Evolutionary conservation across 805 yeast species (phyloP).

Genomic region (Tanozyma kutaoensis): DNA sequence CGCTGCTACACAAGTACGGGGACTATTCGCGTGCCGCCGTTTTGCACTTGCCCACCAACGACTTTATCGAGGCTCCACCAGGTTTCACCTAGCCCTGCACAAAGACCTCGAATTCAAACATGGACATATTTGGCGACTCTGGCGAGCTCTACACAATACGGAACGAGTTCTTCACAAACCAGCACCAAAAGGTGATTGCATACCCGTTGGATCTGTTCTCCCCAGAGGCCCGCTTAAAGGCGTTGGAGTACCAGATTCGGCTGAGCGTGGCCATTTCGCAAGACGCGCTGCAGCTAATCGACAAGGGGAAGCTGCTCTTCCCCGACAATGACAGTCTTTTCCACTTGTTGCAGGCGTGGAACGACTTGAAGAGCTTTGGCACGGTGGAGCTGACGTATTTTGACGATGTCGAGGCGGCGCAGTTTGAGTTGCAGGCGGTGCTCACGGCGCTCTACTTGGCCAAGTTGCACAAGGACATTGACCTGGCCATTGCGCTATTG

Average conservation of each 20-base stretch:
- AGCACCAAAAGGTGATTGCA: constrained; percentile 30
- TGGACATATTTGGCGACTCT: constrained; percentile 27
- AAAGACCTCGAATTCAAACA: constrained; percentile 3
- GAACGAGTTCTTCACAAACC: constrained; percentile 51
- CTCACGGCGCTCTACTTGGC: constrained; percentile 25
- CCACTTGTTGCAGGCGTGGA: constrained; percentile 26
- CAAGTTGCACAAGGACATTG: constrained; percentile 19
- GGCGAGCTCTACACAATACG: constrained; percentile 42
- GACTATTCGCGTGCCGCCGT: constrained; percentile 58
- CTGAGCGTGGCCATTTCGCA: constrained; percentile 21
- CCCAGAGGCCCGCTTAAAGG: constrained; percentile 21
- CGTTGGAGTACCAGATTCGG: constrained; percentile 27
- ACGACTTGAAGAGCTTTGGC: constrained; percentile 28
- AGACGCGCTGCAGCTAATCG: constrained; percentile 27
- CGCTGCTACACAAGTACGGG: constrained; percentile 25
- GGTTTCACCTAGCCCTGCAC: constrained; percentile 29
- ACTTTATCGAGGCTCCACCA: constrained; percentile 33
- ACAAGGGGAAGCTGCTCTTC: constrained; percentile 17
- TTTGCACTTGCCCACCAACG: constrained; percentile 47
- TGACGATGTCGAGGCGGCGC: constrained; percentile 21
- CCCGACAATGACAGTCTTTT: constrained; percentile 21
- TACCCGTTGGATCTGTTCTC: constrained; percentile 25
- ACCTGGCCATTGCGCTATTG: constrained; percentile 21
- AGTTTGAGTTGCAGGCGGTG: constrained; percentile 27
- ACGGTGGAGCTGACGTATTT: constrained; percentile 29